phyloP scores from a whole-genome alignment of 345 rosid species.

The Psidium friedrichsthalianum region DNA sequence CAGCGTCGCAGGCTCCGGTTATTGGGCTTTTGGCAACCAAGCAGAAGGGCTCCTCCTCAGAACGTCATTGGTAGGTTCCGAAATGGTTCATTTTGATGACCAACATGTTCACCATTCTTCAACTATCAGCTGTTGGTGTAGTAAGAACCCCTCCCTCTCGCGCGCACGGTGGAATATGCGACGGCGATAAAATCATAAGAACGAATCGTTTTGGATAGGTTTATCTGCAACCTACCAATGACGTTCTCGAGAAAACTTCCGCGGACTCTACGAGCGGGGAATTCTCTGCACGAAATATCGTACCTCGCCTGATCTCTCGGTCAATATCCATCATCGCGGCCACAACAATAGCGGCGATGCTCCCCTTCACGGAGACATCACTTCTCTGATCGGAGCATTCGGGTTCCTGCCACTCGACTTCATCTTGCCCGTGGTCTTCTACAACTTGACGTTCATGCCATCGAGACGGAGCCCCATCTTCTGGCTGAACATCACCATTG shows the following conservation, averaged over 20 bases:
- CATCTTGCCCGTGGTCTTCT: too few species aligned
- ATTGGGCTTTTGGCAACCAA: slow-evolving; percentile 85
- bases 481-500: too few species aligned
- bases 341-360: slow-evolving; percentile 22
- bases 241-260: slow-evolving; percentile 39
- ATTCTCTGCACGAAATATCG: slow-evolving; percentile 49
- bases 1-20: slow-evolving; percentile 59
- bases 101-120: slow-evolving; percentile 58
- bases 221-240: slow-evolving; percentile 83
- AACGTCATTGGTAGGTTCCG: slow-evolving; percentile 49
- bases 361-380: slow-evolving; percentile 25
- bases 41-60: slow-evolving; percentile 48
- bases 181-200: background rate
- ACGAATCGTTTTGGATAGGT: slow-evolving; percentile 23
- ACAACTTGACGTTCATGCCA: too few species aligned
- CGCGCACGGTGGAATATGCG: background rate
- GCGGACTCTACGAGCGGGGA: slow-evolving; percentile 42
- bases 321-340: slow-evolving; percentile 52
- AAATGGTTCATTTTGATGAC: slow-evolving; percentile 58
- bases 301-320: slow-evolving; percentile 45
- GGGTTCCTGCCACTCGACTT: slow-evolving; percentile 15
- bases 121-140: slow-evolving; percentile 68
- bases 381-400: slow-evolving; percentile 58
- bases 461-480: too few species aligned
- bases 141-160: slow-evolving; percentile 20